Percentiles rank a stretch among this genome's conserved stretches.
phyloP scores from a whole-genome alignment of 2,329 filamentous ascomycete species.

The Ampelomyces quisqualis region DNA sequence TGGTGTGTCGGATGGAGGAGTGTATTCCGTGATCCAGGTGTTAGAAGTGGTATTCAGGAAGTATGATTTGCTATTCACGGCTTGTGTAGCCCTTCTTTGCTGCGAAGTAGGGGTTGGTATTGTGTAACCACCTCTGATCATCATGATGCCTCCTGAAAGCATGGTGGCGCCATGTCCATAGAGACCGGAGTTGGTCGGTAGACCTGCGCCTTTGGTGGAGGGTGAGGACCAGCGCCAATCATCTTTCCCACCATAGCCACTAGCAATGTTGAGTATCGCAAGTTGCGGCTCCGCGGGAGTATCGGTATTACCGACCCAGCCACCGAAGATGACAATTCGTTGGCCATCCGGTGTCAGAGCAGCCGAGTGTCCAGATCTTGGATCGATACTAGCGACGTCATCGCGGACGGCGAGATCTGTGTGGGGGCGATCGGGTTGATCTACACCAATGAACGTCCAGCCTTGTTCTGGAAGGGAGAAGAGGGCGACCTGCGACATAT shows the following conservation, averaged over 20 bases:
- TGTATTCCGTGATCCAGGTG: conserved; percentile 60
- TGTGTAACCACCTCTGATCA: conserved; percentile 60
- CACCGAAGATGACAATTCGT: conserved; percentile 77
- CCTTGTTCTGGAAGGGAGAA: conserved; percentile 83
- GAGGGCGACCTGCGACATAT: conserved; percentile 87
- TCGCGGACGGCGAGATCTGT: conserved; percentile 60
- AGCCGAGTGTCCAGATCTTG: conserved; percentile 85
- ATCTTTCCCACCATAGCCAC: conserved; percentile 63
- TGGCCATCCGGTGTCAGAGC: conserved; percentile 76
- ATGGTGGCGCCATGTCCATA: conserved; percentile 64
- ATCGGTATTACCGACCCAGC: conserved; percentile 83
- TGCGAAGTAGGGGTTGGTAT: conserved; percentile 47
- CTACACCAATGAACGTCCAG: conserved; percentile 79
- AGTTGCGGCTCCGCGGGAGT: conserved; percentile 81
- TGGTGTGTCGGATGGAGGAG: conserved; percentile 44
- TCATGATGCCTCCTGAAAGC: conserved; percentile 62
- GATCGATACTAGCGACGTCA: conserved; percentile 61
- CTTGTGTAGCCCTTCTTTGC: conserved; percentile 39
- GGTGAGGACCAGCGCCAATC: conserved; percentile 73
- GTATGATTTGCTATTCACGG: conserved; percentile 50
- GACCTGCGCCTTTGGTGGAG: conserved; percentile 44
- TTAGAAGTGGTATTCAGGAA: conserved; percentile 64
- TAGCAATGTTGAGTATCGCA: conserved; percentile 71
- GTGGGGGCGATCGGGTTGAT: conserved; percentile 48
- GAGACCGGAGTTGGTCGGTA: conserved; percentile 51